A percentile compares a stretch with the other conserved stretches of the same genome.
phyloP scores from a whole-genome alignment of 441 rosid species.

The Syzygium malaccense region DNA sequence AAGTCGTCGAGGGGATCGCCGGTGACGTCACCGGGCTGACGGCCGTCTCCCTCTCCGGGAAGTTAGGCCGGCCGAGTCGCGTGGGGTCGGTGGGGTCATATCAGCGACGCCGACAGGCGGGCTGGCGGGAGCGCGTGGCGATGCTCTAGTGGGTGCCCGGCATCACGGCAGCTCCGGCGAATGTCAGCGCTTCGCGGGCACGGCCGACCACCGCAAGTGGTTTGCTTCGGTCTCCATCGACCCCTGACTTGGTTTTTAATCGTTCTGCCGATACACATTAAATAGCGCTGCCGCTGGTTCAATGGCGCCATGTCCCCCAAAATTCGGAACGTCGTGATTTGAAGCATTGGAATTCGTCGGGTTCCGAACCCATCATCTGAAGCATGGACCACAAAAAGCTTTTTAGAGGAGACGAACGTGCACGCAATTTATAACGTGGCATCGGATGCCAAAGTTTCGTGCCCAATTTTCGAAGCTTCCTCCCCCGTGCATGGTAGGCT shows the following conservation, averaged over 20 bases:
- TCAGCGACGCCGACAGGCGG: background rate
- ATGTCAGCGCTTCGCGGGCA: background rate
- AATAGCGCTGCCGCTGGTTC: background rate
- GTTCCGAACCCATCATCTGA: fast-evolving
- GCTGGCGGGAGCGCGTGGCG: background rate
- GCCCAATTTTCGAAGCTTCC: too few relatives aligned
- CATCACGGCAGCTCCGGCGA: background rate
- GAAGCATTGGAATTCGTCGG: too few relatives aligned
- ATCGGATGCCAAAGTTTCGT: background rate
- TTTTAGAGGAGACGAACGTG: too few relatives aligned
- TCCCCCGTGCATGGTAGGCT: background rate
- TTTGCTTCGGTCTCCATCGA: too few relatives aligned
- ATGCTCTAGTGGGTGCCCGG: background rate
- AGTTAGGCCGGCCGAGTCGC: background rate
- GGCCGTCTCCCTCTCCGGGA: background rate
- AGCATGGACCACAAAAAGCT: background rate
- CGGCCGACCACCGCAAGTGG: too few relatives aligned
- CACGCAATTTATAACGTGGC: background rate
- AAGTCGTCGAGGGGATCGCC: background rate
- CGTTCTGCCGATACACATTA: background rate
- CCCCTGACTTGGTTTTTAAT: too few relatives aligned
- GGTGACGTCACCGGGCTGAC: background rate
- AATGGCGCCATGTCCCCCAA: background rate
- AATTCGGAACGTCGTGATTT: background rate
- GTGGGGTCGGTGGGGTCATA: background rate